Evolutionary conservation across 2,329 filamentous ascomycete genomes (phyloP), one percentile per base, ranked within the genome.

Genomic region (Aspergillus aculeatus): DNA sequence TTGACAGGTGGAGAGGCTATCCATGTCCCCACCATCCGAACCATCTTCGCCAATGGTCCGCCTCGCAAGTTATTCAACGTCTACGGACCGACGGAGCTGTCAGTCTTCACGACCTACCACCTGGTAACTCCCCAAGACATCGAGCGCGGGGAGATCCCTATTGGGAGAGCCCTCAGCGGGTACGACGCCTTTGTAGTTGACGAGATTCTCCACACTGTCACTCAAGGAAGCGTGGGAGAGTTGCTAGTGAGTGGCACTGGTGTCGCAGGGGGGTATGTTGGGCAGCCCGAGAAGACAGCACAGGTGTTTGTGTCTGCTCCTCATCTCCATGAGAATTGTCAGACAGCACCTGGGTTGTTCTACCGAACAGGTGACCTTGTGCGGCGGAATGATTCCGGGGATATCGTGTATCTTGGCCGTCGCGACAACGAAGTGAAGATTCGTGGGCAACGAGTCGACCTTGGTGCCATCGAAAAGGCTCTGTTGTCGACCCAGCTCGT

Each of bases 181-280:
- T 64, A 57, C 7, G 41, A 57, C 1, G 57, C 52, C n/a, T 60
- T 57, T 9, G 56, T 71, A 4, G 51, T 58, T 4, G 62, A 65
- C 54, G 61, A 67, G 5, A 48, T 19, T 16, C 47, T 61, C 5
- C 10, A 26, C 1, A 50, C 55, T 1, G 61, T 66, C 3, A 6
- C 26, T 3, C 56, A 60, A 19, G 66, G 66, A 1, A 56, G 64
- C 9, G 47, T 60, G 29, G 69, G 69, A 0, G 68, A 72, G 41
- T 47, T 71, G 21, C 60, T 60, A 26, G 58, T 72, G 7, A 66
- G 58, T 2, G 69, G 68, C 1, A n/a, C 84, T 53, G 92, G 91
- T 53, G 80, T 96, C 21, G 89, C 91, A 2, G 88, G 91, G 69
- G 88, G 88, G 4, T 94, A 94, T 68, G 77, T 88, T 0, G 84